phyloP scores from a whole-genome alignment of 164 flowering plant genomes.

The Akebia trifoliata region DNA sequence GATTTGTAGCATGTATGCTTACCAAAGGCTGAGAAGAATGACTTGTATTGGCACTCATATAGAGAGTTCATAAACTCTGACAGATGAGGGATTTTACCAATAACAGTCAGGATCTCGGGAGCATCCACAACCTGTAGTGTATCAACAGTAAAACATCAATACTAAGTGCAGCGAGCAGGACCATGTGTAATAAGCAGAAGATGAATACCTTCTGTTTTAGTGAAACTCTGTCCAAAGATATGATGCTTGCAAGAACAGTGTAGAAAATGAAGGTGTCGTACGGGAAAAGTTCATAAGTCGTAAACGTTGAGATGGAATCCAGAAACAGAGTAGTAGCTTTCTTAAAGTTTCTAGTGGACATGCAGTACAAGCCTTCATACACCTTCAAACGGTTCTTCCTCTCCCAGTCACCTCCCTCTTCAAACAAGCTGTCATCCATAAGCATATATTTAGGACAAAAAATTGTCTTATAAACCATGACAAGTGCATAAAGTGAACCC shows the following conservation, averaged over 20 bases:
- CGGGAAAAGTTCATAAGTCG: constrained; percentile 89
- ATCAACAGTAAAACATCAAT: constrained; percentile 7
- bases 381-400: constrained; percentile 96
- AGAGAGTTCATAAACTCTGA: constrained; percentile 85
- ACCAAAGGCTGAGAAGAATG: constrained; percentile 94
- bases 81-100: constrained; percentile 78
- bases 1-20: constrained; percentile 26
- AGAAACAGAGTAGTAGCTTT: constrained; percentile 79
- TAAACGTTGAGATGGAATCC: constrained; percentile 97
- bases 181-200: too few relatives aligned
- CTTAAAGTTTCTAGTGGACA: constrained; percentile 90
- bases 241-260: constrained; percentile 87
- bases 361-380: constrained; percentile 90
- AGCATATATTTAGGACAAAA: constrained; percentile 1
- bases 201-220: constrained; percentile 83
- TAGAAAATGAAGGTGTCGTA: constrained; percentile 93
- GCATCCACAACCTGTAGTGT: constrained; percentile 89
- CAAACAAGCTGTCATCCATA: constrained; percentile 67
- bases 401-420: constrained; percentile 99
- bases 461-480: too few relatives aligned
- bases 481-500: background rate
- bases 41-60: constrained; percentile 86
- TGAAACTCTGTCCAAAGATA: constrained; percentile 90
- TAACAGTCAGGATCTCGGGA: constrained; percentile 92
- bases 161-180: background rate